Evolutionary conservation across 2,329 filamentous ascomycete species (phyloP).

Genomic region (Pyrenophora teres): DNA sequence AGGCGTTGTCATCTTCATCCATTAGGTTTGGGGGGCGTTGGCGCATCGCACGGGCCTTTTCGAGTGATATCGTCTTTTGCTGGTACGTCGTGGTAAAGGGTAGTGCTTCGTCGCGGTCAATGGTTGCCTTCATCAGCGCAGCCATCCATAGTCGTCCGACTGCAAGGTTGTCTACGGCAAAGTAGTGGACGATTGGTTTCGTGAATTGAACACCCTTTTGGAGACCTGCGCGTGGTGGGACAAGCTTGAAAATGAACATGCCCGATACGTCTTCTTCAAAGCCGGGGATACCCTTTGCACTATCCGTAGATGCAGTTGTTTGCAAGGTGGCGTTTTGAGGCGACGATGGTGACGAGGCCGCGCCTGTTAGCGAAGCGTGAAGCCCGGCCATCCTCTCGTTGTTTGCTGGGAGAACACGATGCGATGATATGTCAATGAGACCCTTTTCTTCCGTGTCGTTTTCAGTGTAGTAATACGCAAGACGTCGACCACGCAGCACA

Average conservation of each 20-base stretch:
- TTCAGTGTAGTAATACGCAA: conserved; percentile 97
- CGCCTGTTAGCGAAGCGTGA: conserved; percentile 88
- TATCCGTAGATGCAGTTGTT: conserved; percentile 48
- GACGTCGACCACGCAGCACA: conserved; percentile 83
- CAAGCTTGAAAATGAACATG: conserved; percentile 97
- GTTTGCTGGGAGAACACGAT: conserved; percentile 92
- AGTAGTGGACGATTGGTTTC: conserved; percentile 96
- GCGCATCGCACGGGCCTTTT: conserved; percentile 84
- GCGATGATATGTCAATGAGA: conserved; percentile 95
- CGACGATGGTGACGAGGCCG: conserved; percentile 69
- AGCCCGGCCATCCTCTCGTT: conserved; percentile 88
- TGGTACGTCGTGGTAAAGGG: conserved; percentile 91
- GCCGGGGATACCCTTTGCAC: conserved; percentile 36
- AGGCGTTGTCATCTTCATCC: conserved; percentile 54
- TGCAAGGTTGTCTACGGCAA: conserved; percentile 88
- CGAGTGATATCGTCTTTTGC: conserved; percentile 91
- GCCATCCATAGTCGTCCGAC: conserved; percentile 97
- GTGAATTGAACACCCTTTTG: conserved; percentile 95
- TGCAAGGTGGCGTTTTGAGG: conserved; percentile 50
- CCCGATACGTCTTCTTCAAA: conserved; percentile 57
- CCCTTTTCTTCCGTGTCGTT: conserved; percentile 91
- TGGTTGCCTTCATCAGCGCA: conserved; percentile 97
- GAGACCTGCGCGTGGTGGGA: conserved; percentile 84
- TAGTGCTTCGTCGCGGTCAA: conserved; percentile 81
- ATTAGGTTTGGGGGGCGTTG: conserved; percentile 89